These are phyloP conservation scores for Phyllosticta citrichinensis DNA, from an alignment of 2,329 filamentous ascomycete genomes.

Conservation along the genomic window DNA sequence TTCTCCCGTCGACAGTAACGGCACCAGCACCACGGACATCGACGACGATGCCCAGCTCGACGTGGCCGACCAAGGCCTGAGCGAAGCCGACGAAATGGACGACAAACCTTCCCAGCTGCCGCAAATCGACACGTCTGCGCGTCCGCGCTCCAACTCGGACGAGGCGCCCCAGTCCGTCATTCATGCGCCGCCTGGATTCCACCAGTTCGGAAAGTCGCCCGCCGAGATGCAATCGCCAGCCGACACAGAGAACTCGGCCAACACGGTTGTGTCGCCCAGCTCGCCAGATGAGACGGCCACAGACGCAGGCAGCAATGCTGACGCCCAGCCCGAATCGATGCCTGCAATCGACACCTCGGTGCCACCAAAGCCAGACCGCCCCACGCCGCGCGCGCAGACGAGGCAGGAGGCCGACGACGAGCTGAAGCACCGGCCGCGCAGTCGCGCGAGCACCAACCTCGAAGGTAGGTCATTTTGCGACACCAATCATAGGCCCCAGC, in stretches of 20 bases:
- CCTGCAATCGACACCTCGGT: constrained; percentile 64
- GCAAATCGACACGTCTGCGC: constrained; percentile 36
- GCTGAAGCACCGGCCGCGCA: constrained; percentile 35
- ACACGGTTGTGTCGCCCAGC: constrained; percentile 22
- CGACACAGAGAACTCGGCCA: constrained; percentile 19
- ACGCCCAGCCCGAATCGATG: background rate
- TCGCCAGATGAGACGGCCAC: background rate
- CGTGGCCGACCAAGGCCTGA: constrained; percentile 27
- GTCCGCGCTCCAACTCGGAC: constrained; percentile 45
- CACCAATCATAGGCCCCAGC: background rate
- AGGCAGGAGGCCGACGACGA: constrained; percentile 59
- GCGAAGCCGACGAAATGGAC: constrained; percentile 25
- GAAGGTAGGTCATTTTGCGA: constrained; percentile 47
- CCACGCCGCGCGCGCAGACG: constrained; percentile 77
- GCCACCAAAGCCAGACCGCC: constrained; percentile 54
- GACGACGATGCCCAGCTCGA: constrained; percentile 66
- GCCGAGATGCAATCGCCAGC: constrained; percentile 15
- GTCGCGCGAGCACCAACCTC: constrained; percentile 61
- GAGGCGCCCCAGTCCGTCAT: constrained; percentile 86
- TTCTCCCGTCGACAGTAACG: constrained; percentile 76
- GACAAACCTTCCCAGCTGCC: constrained; percentile 23
- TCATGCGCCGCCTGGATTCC: constrained; percentile 76
- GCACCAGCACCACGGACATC: constrained; percentile 69
- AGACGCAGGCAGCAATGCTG: background rate
- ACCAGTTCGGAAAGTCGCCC: constrained; percentile 46